Base-by-base conservation (phyloP, 208 protist genomes). In the Vickermania spadyakhi region DNA sequence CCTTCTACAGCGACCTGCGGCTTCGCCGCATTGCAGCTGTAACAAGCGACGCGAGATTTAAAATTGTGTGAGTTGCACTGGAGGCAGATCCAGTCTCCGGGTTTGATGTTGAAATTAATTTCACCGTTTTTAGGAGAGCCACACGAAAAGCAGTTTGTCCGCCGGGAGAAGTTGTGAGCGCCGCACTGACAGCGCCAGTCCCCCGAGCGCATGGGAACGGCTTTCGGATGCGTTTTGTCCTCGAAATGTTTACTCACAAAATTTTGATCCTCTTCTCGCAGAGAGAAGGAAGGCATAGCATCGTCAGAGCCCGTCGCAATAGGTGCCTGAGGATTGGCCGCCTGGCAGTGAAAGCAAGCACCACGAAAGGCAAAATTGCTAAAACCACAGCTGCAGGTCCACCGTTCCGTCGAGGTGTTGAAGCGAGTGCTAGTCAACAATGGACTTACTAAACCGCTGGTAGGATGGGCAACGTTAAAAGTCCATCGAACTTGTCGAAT, bases 141-240 rank as follows among this genome's bases (percentile, higher is more conserved):
- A 64, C 73, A 81, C 11, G 28, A 51, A 50, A 68, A 65, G 52
- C 75, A 81, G 27, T 61, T 51, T 3, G 22, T 62, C 14, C 75
- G 69, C 25, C 58, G 65, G 0, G 80, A 66, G 59, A 93, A 91
- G 62, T 93, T 93, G 53, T 86, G 79, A 13, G 64, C 63, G 18
- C 84, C 81, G 52, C 86, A 93, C 0, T 41, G 62, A 63, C 86
- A 93, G 27, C 76, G 56, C 84, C 86, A 93, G 60, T 93, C 82
- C 4, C 80, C 80, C 7, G 36, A 7, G 18, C 36, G 36, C 36
- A 45, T 45, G 18, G 36, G 36, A 45, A 18, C 36, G 7, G 36
- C 36, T 45, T 45, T 45, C 36, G 36, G 18, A 45, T 7, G 36
- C 18, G 36, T 45, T n/a, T n/a, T n/a, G n/a, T n/a, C n/a, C n/a